Evolutionary conservation across 192 early-diverging fungal genomes (phyloP).

Genomic region (Dimargaris verticillata): DNA sequence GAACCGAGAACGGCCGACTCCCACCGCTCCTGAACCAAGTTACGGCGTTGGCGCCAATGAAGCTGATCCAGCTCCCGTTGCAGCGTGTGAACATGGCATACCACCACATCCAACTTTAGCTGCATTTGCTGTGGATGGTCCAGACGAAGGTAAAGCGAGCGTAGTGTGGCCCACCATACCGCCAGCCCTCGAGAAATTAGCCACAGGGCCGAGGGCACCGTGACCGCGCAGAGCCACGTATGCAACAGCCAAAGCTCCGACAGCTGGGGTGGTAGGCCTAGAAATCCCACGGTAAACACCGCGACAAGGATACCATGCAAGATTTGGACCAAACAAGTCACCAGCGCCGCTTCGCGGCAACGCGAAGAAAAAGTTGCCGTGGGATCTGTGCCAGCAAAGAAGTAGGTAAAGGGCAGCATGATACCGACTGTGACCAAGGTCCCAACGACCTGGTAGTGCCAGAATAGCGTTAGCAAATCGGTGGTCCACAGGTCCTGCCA

Average conservation of each 20-base stretch:
- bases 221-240: constrained; percentile 3
- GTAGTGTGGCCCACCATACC: background rate
- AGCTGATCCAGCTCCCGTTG: constrained; percentile 4
- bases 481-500: constrained; percentile 5
- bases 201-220: background rate
- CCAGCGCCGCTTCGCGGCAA: background rate
- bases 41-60: constrained; percentile 5
- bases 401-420: constrained; percentile 3
- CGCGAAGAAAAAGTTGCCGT: background rate
- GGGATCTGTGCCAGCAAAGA: constrained; percentile 7
- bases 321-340: background rate
- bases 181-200: background rate
- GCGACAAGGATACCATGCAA: constrained; percentile 3
- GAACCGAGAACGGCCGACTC: background rate
- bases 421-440: background rate
- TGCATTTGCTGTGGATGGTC: constrained; percentile 6
- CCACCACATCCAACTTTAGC: constrained; percentile 1
- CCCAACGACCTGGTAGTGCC: constrained; percentile 3
- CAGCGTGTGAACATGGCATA: background rate
- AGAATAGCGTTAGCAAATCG: background rate
- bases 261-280: background rate
- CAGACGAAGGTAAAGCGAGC: constrained; percentile 2
- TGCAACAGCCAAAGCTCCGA: constrained; percentile 3
- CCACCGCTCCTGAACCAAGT: background rate
- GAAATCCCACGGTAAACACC: constrained; percentile 7